These are phyloP conservation scores for Phoenix dactylifera DNA, from an alignment of 176 grass and related monocot species.

Conservation along the genomic window DNA sequence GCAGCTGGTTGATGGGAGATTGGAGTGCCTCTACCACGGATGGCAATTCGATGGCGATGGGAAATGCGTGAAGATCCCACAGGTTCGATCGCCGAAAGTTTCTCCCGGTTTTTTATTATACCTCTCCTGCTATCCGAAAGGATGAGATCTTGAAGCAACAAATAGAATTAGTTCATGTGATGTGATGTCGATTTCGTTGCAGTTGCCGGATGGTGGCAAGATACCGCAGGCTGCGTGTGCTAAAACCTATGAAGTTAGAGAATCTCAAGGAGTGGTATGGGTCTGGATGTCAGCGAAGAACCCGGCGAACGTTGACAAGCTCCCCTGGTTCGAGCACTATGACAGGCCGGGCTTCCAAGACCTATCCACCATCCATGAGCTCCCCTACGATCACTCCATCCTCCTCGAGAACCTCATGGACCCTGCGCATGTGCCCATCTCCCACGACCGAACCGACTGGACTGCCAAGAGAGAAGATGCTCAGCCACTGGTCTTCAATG, in stretches of 20 bases:
- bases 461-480: slow-evolving; percentile 77
- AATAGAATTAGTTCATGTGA: too few relatives aligned
- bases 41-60: slow-evolving; percentile 95
- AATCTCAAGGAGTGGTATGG: slow-evolving; percentile 88
- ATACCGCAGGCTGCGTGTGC: slow-evolving; percentile 71
- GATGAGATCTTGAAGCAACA: too few relatives aligned
- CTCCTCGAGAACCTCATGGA: slow-evolving; percentile 98
- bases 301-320: slow-evolving; percentile 39
- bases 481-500: slow-evolving; percentile 65
- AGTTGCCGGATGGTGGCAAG: slow-evolving; percentile 72
- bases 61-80: slow-evolving; percentile 81
- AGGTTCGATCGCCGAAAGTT: slow-evolving; percentile 18
- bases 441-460: slow-evolving; percentile 97
- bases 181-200: not conserved
- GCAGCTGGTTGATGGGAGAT: slow-evolving; percentile 64
- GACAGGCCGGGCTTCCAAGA: slow-evolving; percentile 57
- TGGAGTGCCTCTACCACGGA: slow-evolving; percentile 94
- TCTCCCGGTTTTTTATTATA: too few relatives aligned
- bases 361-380: slow-evolving; percentile 69
- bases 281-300: slow-evolving; percentile 70
- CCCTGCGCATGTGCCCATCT: slow-evolving; percentile 89
- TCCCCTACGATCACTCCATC: slow-evolving; percentile 98
- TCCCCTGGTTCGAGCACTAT: slow-evolving; percentile 76
- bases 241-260: slow-evolving; percentile 63
- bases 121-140: too few relatives aligned